Evolutionary conservation across 164 flowering plant genomes (phyloP).

Genomic region (Dillenia suffruticosa): DNA sequence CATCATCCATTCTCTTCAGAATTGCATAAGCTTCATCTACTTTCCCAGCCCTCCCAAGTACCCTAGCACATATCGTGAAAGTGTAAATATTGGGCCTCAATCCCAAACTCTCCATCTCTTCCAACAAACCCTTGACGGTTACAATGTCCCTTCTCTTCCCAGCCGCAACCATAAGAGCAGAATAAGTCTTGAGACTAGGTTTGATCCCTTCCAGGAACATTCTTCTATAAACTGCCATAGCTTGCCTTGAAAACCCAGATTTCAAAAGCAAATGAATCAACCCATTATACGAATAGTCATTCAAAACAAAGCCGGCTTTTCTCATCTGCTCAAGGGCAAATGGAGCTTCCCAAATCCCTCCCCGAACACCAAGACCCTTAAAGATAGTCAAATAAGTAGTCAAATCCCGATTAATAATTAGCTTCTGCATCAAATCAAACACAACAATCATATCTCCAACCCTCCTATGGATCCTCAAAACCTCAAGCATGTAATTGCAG

Average conservation of each 20-base stretch:
- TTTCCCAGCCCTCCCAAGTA: constrained; percentile 77
- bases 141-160: constrained; percentile 76
- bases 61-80: constrained; percentile 82
- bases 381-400: constrained; percentile 73
- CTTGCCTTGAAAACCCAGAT: constrained; percentile 65
- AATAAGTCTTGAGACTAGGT: constrained; percentile 88
- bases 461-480: constrained; percentile 49
- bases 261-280: constrained; percentile 74
- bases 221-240: constrained; percentile 63
- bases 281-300: constrained; percentile 85
- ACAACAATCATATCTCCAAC: constrained; percentile 68
- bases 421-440: constrained; percentile 89
- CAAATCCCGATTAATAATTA: constrained; percentile 61
- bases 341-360: constrained; percentile 66
- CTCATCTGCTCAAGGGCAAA: constrained; percentile 61
- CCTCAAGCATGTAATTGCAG: constrained; percentile 86
- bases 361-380: constrained; percentile 42
- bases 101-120: constrained; percentile 82
- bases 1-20: constrained; percentile 72
- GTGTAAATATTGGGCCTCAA: constrained; percentile 85
- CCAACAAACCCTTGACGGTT: constrained; percentile 61
- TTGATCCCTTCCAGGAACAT: constrained; percentile 69
- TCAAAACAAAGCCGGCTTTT: constrained; percentile 63
- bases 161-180: constrained; percentile 85
- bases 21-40: constrained; percentile 64